A percentile compares a stretch with the other conserved stretches of the same genome.
phyloP scores from a whole-genome alignment of 2,329 filamentous ascomycete species.

The Aspergillus glaucus region DNA sequence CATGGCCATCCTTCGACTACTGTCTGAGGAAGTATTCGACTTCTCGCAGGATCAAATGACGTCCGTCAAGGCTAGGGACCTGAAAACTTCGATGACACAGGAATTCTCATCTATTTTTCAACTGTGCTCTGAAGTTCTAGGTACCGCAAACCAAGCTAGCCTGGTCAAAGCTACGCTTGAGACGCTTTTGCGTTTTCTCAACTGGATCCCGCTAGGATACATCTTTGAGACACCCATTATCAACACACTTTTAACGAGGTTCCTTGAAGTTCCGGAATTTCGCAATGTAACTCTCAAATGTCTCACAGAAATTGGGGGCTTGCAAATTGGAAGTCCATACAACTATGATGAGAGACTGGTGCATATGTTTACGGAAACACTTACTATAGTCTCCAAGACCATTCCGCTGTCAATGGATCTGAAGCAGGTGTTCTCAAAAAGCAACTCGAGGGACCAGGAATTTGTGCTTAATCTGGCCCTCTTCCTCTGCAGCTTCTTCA shows the following conservation, averaged over 20 bases:
- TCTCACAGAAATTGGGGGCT: constrained; percentile 89
- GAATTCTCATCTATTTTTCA: constrained; percentile 99
- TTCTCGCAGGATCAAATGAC: constrained; percentile 99
- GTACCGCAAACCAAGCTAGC: constrained; percentile 78
- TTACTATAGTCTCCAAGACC: constrained; percentile 87
- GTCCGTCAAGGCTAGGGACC: constrained; percentile 89
- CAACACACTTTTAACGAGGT: constrained; percentile 84
- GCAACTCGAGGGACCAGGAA: constrained; percentile 89
- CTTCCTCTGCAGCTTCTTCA: constrained; percentile 96
- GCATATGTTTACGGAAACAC: constrained; percentile 95
- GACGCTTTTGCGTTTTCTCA: constrained; percentile 90
- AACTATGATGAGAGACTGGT: constrained; percentile 93
- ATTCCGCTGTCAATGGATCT: constrained; percentile 87
- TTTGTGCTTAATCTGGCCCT: constrained; percentile 95
- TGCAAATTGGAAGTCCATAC: constrained; percentile 70
- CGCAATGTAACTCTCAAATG: constrained; percentile 95
- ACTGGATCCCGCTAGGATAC: constrained; percentile 98
- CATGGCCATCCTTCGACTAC: constrained; percentile 91
- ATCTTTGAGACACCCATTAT: constrained; percentile 98
- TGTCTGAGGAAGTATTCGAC: constrained; percentile 98
- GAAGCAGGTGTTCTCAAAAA: constrained; percentile 82
- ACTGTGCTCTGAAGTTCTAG: constrained; percentile 90
- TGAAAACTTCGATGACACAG: constrained; percentile 98
- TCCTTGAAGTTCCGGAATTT: constrained; percentile 89
- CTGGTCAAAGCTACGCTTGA: constrained; percentile 95